Evolutionary conservation across 1,139 yeast genomes (phyloP).

Genomic region (Lodderomyces orthopsilosis): DNA sequence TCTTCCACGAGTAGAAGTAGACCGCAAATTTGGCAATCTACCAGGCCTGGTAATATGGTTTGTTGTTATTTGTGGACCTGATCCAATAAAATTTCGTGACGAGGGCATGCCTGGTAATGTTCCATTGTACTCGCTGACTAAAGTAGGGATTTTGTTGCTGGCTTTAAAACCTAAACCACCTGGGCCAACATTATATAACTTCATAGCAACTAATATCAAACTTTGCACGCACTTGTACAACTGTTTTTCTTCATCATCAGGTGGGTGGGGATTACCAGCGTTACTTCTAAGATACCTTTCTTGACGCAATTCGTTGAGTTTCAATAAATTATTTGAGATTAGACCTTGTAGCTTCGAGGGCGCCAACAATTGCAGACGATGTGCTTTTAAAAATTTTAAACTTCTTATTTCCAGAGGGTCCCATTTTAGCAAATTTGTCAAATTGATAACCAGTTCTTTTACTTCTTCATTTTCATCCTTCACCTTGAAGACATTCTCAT

Average conservation of each 20-base stretch:
- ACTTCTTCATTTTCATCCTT: not conserved
- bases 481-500: not conserved
- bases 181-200: constrained; percentile 26
- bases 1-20: constrained; percentile 36
- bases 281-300: constrained; percentile 44
- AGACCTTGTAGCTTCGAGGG: constrained; percentile 43
- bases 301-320: constrained; percentile 64
- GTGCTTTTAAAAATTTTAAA: constrained; percentile 26
- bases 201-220: constrained; percentile 30
- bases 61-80: not conserved
- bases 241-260: constrained; percentile 28
- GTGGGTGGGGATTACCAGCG: constrained; percentile 27
- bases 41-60: constrained; percentile 17
- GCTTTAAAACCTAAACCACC: constrained; percentile 31
- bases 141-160: constrained; percentile 58
- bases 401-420: constrained; percentile 32
- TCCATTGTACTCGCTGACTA: constrained; percentile 74
- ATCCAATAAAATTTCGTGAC: constrained; percentile 13
- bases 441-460: constrained; percentile 20
- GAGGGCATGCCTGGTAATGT: constrained; percentile 63
- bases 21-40: constrained; percentile 42
- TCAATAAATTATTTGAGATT: constrained; percentile 54
- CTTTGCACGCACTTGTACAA: constrained; percentile 44
- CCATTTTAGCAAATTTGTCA: constrained; percentile 36
- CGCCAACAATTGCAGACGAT: constrained; percentile 24